Evolutionary conservation across 768 basidiomycete species (phyloP).

Genomic region (Lentinula guzmanii): DNA sequence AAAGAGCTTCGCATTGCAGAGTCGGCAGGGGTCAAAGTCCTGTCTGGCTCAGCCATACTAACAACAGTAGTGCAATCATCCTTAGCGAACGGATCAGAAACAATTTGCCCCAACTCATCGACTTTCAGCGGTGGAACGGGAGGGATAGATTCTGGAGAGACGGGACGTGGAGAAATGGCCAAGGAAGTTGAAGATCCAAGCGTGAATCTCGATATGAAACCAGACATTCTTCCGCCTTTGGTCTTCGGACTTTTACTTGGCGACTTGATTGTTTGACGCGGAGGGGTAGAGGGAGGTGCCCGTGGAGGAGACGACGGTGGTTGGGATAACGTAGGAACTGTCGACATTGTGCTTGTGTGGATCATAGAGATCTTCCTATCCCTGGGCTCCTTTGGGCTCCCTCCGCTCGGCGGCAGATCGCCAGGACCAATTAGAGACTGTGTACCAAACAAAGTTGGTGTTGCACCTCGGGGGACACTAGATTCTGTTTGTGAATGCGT

Average conservation of each 20-base stretch:
- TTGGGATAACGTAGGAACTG: not conserved
- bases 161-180: not conserved
- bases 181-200: not conserved
- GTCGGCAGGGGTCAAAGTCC: not conserved
- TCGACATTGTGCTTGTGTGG: not conserved
- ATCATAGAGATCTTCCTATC: not conserved
- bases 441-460: not conserved
- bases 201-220: not conserved
- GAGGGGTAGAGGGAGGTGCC: not conserved
- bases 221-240: constrained; percentile 3
- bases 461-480: not conserved
- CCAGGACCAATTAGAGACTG: constrained; percentile 4
- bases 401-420: not conserved
- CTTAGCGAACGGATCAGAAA: constrained; percentile 1
- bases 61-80: not conserved
- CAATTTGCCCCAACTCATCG: not conserved
- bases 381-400: not conserved
- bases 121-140: not conserved
- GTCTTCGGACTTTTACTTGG: not conserved
- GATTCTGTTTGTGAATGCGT: not conserved
- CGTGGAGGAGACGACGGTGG: not conserved
- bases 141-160: not conserved
- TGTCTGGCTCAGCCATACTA: not conserved
- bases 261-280: not conserved
- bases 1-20: not conserved